Evolutionary conservation across 192 early-diverging fungal species (phyloP).

Genomic region (Podila minutissima): DNA sequence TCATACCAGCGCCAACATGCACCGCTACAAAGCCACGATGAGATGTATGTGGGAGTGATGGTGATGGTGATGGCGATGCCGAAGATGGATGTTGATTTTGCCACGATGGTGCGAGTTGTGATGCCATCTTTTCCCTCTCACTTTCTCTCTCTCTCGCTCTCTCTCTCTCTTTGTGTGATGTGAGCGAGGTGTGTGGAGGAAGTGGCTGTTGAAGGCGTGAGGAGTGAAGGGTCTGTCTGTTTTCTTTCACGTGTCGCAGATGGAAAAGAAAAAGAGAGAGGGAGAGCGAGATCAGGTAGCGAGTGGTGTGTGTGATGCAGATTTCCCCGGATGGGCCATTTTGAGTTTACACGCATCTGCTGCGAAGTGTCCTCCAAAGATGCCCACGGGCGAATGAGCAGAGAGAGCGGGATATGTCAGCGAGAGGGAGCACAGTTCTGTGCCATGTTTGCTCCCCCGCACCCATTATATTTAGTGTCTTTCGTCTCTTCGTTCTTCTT

Average conservation of each 20-base stretch:
- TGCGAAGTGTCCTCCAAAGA: too few relatives aligned
- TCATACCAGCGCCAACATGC: conserved; percentile 62
- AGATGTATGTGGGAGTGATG: neutral
- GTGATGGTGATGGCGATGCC: neutral
- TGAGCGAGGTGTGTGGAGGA: neutral
- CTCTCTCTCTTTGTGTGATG: too few relatives aligned
- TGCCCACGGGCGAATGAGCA: conserved; percentile 3
- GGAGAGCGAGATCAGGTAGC: neutral
- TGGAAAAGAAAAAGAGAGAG: neutral
- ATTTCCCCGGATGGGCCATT: conserved; percentile 6
- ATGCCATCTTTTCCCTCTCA: too few relatives aligned
- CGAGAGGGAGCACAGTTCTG: neutral
- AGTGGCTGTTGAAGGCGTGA: too few relatives aligned
- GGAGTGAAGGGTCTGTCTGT: neutral
- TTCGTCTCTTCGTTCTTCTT: neutral
- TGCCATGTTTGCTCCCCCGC: neutral
- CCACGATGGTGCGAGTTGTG: too few relatives aligned
- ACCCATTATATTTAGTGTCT: neutral
- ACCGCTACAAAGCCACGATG: conserved; percentile 58
- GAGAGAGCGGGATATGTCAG: conserved; percentile 3
- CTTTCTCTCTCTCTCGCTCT: too few relatives aligned
- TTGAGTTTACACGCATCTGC: too few relatives aligned
- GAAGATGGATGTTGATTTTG: neutral
- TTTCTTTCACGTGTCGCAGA: neutral
- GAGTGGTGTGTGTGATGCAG: too few relatives aligned